Conservation (phyloP, 495 filamentous ascomycete species). For the Aspergillus diversus region DNA sequence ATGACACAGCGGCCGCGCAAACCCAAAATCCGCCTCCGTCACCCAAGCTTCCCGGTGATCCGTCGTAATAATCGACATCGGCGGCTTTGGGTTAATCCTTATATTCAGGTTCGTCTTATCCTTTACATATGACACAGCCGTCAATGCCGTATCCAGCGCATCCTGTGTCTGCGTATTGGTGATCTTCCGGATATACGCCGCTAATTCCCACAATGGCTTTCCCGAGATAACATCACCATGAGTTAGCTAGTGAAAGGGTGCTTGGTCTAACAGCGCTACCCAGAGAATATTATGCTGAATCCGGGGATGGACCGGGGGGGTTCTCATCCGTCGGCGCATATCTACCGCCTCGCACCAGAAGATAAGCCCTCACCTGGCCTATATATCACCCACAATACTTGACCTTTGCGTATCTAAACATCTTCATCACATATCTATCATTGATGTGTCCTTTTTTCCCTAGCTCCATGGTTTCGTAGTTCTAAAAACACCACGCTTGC, state of each 20-base stretch:
- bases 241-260: slow-evolving; percentile 23
- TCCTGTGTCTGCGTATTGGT: slow-evolving; percentile 38
- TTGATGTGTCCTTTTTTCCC: background rate
- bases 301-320: slow-evolving; percentile 31
- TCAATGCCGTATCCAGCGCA: slow-evolving; percentile 28
- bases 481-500: no score
- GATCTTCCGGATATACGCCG: slow-evolving; percentile 38
- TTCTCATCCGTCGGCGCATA: slow-evolving; percentile 41
- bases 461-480: no score
- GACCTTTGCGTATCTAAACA: no score
- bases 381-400: no score
- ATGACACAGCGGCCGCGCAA: slow-evolving; percentile 21
- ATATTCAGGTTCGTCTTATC: slow-evolving; percentile 36
- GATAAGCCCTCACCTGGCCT: slow-evolving; percentile 18
- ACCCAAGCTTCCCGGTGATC: slow-evolving; percentile 26
- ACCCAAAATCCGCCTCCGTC: slow-evolving; percentile 26
- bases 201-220: slow-evolving; percentile 35
- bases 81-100: slow-evolving; percentile 23
- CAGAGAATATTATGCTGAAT: slow-evolving; percentile 42
- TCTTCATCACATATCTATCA: no score
- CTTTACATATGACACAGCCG: slow-evolving; percentile 32
- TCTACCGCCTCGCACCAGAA: slow-evolving; percentile 41
- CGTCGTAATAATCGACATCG: slow-evolving; percentile 28
- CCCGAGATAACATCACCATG: slow-evolving; percentile 39
- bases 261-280: slow-evolving; percentile 25